phyloP scores from a whole-genome alignment of 1,284 basidiomycete genomes.

The Leucoagaricus sp. region DNA sequence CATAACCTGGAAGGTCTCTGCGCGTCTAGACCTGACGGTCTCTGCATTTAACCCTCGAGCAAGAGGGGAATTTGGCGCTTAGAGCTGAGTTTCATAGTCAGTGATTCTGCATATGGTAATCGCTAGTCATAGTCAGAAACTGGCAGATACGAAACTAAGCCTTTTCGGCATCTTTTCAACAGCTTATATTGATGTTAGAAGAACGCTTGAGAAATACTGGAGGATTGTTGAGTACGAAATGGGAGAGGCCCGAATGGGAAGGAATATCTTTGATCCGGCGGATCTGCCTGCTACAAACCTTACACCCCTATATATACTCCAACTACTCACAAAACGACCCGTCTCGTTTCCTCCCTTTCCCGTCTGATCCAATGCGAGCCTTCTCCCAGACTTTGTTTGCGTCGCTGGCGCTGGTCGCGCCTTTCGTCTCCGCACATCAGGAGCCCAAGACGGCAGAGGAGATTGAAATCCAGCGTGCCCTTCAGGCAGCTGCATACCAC shows the following conservation, averaged over 20 bases:
- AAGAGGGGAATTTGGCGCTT: too few relatives aligned
- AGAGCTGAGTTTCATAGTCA: too few relatives aligned
- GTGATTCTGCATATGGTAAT: too few relatives aligned
- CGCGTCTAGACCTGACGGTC: too few relatives aligned
- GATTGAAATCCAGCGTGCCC: slow-evolving; percentile 43
- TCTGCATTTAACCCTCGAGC: too few relatives aligned
- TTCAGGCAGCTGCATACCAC: slow-evolving; percentile 51
- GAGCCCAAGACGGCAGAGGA: slow-evolving; percentile 43
- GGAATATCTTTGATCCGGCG: slow-evolving; percentile 7
- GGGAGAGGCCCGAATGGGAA: neutral
- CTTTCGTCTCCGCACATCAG: slow-evolving; percentile 36
- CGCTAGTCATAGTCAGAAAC: too few relatives aligned
- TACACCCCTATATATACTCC: neutral
- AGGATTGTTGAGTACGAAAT: too few relatives aligned
- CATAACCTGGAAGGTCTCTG: too few relatives aligned
- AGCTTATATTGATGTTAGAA: too few relatives aligned
- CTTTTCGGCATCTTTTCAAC: too few relatives aligned
- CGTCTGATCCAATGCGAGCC: slow-evolving; percentile 2
- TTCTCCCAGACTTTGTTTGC: neutral
- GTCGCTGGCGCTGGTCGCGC: slow-evolving; percentile 6
- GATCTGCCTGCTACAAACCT: neutral
- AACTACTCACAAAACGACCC: neutral
- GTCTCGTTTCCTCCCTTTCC: neutral
- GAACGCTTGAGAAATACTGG: too few relatives aligned
- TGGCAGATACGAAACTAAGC: too few relatives aligned